Evolutionary conservation across 164 flowering plant genomes (phyloP), one percentile per base, ranked within the genome.

Genomic region (Buxus sempervirens): DNA sequence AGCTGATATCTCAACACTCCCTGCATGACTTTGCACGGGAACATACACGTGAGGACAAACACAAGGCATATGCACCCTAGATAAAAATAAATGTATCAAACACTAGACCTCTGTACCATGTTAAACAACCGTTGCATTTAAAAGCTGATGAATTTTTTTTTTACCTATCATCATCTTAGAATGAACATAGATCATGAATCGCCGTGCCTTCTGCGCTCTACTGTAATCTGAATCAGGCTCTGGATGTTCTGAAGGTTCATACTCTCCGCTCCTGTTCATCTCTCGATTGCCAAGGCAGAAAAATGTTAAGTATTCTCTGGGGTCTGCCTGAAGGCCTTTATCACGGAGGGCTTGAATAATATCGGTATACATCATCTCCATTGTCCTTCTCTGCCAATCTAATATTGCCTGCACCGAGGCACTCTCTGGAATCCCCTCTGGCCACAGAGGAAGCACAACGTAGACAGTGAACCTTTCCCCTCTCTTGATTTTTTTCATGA

Each of bases 101-200:
- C n/a, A n/a, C n/a, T n/a, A n/a, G n/a, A n/a, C n/a, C n/a, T n/a
- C n/a, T n/a, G n/a, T n/a, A n/a, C n/a, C n/a, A n/a, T n/a, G n/a
- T n/a, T n/a, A n/a, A n/a, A n/a, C n/a, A n/a, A n/a, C n/a, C n/a
- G n/a, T n/a, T n/a, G n/a, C n/a, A n/a, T n/a, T n/a, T n/a, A n/a
- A n/a, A n/a, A n/a, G n/a, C n/a, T n/a, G n/a, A n/a, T n/a, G n/a
- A n/a, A n/a, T n/a, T n/a, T n/a, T n/a, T n/a, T n/a, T n/a, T n/a
- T 51, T 65, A 89, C 95, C 95, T 38, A 89, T 87, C 90, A 89
- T 89, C 87, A 81, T 77, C 75, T 89, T 89, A 0, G 90, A 71
- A 67, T 89, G 91, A 63, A 89, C 90, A 62, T 89, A 89, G 62
- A 89, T 86, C 90, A 89, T 85, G 82, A 89, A 89, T 12, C 91